Percentiles rank a stretch among this genome's conserved stretches.
Conservation (phyloP, 2,329 filamentous ascomycete genomes). For the Aspergillus fumigatiaffinis region DNA sequence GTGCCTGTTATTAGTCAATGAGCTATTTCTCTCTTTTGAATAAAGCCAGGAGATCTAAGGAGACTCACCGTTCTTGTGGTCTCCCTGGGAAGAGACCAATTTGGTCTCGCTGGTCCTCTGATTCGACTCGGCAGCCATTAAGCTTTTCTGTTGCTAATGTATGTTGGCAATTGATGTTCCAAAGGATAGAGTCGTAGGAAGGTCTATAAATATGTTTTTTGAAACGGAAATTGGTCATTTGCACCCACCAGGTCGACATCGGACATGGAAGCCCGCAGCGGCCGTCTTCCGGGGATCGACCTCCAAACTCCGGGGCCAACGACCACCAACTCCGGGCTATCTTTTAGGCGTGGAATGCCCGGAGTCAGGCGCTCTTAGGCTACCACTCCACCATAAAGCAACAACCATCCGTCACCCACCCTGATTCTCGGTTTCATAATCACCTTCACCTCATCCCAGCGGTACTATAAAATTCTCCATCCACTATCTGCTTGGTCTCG, state of each 20-base stretch:
- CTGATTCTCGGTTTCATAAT: background rate
- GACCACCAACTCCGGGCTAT: background rate
- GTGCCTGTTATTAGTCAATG: background rate
- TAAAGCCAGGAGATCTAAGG: background rate
- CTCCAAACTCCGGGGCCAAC: background rate
- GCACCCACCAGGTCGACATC: background rate
- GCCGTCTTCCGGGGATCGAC: background rate
- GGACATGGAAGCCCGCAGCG: background rate
- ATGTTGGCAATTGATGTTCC: background rate
- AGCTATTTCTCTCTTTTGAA: background rate
- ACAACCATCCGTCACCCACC: background rate
- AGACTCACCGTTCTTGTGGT: background rate
- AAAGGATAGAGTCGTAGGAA: background rate
- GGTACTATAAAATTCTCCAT: background rate
- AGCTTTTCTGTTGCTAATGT: background rate
- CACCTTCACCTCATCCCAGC: background rate
- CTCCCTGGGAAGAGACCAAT: background rate
- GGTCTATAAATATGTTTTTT: background rate
- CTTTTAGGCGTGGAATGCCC: background rate
- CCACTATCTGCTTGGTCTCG: background rate
- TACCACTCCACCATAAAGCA: background rate
- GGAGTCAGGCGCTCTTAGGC: background rate
- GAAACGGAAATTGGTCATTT: background rate
- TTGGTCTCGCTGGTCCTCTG: background rate
- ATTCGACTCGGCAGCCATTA: constrained; percentile 2